Base-by-base conservation (phyloP, 148 eudicot genomes). In the Pharnaceum exiguum region DNA sequence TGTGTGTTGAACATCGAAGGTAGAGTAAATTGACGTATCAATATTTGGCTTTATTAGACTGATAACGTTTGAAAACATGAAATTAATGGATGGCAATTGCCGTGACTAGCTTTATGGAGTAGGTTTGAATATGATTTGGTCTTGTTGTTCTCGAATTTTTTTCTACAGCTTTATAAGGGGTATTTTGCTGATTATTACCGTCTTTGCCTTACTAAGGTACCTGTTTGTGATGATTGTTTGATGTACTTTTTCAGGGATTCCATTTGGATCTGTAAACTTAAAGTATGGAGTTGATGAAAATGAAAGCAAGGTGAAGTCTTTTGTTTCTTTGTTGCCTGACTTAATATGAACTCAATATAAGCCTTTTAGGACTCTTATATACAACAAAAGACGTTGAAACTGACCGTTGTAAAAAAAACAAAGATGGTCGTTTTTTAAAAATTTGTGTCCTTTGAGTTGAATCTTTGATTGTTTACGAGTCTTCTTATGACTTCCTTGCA, bases 211-310 rank as follows among this genome's bases (percentile, higher is more conserved):
- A 19, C 18, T 31, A 23, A 32, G 31, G 48, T 43, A 15, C 32
- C 44, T 26, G 44, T 36, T 10, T 46, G 18, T 30, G 27, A 6
- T 55, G 50, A 25, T 32, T 16, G 25, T 66, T 50, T 40, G 26
- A 17, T 5, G 33, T 29, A 21, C 30, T 66, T 59, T 76, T 77
- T 70, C 95, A 93, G 98, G 98, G 36, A 88, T 93, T 69, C 98
- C 98, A 27, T 93, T 73, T 73, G 98, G 98, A 59, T 93, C 98
- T 27, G 95, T 93, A 60, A 93, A 93, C 77, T 68, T 93, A 51
- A 59, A 77, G 78, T 69, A 85, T 46, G 98, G 98, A 66, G 95
- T 93, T 27, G 98, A 93, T 83, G 95, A 88, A 73, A 76, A 79
- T 78, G 98, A 93, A 78, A 93, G 98, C 77, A 93, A 88, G 98